Base-by-base conservation (phyloP, 2,329 filamentous ascomycete genomes). In the Neobulgaria alba region DNA sequence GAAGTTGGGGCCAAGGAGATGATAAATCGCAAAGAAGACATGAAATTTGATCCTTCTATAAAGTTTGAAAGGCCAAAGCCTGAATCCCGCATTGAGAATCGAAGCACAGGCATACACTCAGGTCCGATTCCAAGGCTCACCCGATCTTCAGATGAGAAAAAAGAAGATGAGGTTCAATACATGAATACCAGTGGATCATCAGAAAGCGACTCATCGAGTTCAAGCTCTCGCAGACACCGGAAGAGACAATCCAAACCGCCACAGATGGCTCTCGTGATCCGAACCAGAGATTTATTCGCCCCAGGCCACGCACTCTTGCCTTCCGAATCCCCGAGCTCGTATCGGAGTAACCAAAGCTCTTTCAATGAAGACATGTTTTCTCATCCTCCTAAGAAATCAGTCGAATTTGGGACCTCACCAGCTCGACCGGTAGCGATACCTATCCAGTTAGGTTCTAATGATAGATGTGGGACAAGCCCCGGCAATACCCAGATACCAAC, bases 31-130 rank as follows among this genome's bases (percentile, higher is more conserved):
- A 57, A 60, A 36, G 57, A 60, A 1, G 58, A 60, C 32, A 55
- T 52, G 45, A 60, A 60, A 46, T 60, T 55, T 29, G 50, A 50
- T 16, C 48, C 45, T 16, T 55, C 53, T 5, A 55, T 60, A 42
- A 60, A 60, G 39, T 15, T 43, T 2, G 47, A 55, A 38, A 46
- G 50, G 31, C 42, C 41, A 29, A 51, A 45, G 26, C 53, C 55
- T 4, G 53, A 54, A 19, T 26, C 23, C 12, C 23, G 23, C 23
- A 12, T 7, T 7, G 23, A 26, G 7, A 12, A 12, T 12, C 7
- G 7, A 26, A 26, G 12, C 23, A 26, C 7, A 26, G 23, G 12
- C 12, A 7, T 12, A 7, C 23, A 26, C 7, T 26, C 23, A 26
- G 12, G 12, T 26, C 12, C 12, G 23, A 18, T 51, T 8, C 49